These are phyloP conservation scores for Colletotrichum sp. DNA, from an alignment of 2,329 filamentous ascomycete genomes.

Conservation along the genomic window DNA sequence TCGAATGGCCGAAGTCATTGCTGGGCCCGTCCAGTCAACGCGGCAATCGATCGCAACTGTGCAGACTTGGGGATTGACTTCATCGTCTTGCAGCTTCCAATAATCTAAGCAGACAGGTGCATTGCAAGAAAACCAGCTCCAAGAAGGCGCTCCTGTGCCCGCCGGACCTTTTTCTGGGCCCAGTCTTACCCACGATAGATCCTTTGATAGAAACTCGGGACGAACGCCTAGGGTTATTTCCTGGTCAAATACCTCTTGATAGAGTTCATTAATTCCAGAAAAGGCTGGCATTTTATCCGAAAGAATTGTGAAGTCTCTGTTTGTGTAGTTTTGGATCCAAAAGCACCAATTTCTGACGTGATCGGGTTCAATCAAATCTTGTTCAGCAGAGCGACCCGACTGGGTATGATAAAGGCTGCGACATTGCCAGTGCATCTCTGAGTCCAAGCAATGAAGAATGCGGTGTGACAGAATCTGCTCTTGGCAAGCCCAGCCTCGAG, in stretches of 20 bases:
- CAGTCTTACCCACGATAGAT: background rate
- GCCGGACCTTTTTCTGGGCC: background rate
- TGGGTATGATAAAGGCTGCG: background rate
- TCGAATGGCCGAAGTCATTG: background rate
- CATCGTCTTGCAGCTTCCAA: background rate
- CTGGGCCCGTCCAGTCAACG: background rate
- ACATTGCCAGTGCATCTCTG: background rate
- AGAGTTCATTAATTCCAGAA: background rate
- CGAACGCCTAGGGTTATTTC: background rate
- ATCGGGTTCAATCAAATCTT: no score
- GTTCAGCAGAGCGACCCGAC: background rate
- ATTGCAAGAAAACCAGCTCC: slow-evolving; percentile 2
- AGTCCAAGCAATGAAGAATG: background rate
- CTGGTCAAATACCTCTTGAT: background rate
- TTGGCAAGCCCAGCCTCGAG: background rate
- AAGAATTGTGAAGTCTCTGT: background rate
- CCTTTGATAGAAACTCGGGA: background rate
- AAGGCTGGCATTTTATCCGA: background rate
- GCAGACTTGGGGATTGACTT: background rate
- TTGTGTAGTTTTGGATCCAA: background rate
- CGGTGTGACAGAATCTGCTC: background rate
- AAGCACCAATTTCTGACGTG: background rate
- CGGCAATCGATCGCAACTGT: no score
- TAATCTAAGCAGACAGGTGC: background rate
- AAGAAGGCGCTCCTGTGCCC: background rate